phyloP scores from a whole-genome alignment of 805 yeast genomes.

The Candida broadrunensis region DNA sequence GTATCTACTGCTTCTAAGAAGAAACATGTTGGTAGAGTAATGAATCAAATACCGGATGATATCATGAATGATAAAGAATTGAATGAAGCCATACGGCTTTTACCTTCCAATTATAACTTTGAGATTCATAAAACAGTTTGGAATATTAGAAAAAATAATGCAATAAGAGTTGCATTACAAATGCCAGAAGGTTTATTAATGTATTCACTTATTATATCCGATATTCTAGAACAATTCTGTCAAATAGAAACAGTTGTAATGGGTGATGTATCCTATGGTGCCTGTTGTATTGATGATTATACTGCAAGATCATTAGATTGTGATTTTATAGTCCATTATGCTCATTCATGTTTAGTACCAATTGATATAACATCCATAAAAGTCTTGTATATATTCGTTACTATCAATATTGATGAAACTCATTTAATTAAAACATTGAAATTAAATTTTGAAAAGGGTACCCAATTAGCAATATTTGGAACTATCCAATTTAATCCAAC shows the following conservation, averaged over 20 bases:
- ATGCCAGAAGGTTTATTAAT: constrained; percentile 96
- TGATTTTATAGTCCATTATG: constrained; percentile 93
- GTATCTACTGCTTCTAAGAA: constrained; percentile 20
- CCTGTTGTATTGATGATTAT: constrained; percentile 96
- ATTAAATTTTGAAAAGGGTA: constrained; percentile 62
- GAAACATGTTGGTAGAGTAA: constrained; percentile 52
- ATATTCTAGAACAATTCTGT: constrained; percentile 90
- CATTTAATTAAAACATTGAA: constrained; percentile 78
- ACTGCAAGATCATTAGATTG: constrained; percentile 92
- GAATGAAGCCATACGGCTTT: constrained; percentile 74
- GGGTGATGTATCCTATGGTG: constrained; percentile 99
- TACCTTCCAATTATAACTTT: constrained; percentile 92
- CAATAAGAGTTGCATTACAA: constrained; percentile 86
- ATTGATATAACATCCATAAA: constrained; percentile 88
- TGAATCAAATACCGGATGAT: constrained; percentile 87
- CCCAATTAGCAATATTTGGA: constrained; percentile 81
- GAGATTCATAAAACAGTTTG: constrained; percentile 95
- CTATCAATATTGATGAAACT: constrained; percentile 80
- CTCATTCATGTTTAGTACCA: constrained; percentile 96
- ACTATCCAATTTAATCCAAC: constrained; percentile 97
- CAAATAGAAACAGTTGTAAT: constrained; percentile 82
- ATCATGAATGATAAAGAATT: constrained; percentile 76
- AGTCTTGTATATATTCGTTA: constrained; percentile 92
- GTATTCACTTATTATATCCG: constrained; percentile 85
- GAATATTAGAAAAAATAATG: constrained; percentile 74